Evolutionary conservation across 2,329 filamentous ascomycete genomes (phyloP).

Genomic region (Neonectria punicea): DNA sequence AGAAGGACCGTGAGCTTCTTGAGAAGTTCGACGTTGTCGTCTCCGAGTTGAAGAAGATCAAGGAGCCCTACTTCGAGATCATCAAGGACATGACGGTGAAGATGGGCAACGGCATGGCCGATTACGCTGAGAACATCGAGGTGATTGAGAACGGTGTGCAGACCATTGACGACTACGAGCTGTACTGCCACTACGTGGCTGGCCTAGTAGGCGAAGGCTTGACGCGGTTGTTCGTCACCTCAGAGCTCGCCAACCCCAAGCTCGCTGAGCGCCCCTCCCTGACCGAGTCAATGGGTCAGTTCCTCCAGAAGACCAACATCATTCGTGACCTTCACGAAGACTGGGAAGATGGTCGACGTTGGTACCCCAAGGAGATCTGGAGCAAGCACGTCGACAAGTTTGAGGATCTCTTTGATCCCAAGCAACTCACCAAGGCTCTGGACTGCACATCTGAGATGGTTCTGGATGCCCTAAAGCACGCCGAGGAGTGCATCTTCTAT

Average conservation of each 20-base stretch:
- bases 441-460: conserved; percentile 95
- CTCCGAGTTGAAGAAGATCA: conserved; percentile 87
- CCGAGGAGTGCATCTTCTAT: conserved; percentile 96
- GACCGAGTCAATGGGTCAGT: conserved; percentile 95
- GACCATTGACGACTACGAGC: conserved; percentile 88
- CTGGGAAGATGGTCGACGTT: conserved; percentile 84
- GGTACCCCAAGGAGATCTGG: conserved; percentile 98
- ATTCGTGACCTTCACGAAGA: conserved; percentile 96
- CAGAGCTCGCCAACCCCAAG: conserved; percentile 85
- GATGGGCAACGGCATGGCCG: conserved; percentile 99
- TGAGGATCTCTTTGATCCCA: conserved; percentile 87
- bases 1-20: conserved; percentile 93
- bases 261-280: conserved; percentile 82
- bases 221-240: conserved; percentile 89
- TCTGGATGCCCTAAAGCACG: conserved; percentile 85
- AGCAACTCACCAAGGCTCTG: conserved; percentile 80
- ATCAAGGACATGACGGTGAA: conserved; percentile 92
- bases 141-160: conserved; percentile 83
- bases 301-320: conserved; percentile 98
- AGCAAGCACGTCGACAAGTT: conserved; percentile 92
- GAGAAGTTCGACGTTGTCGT: conserved; percentile 93
- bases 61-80: conserved; percentile 83
- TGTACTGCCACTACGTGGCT: conserved; percentile 99
- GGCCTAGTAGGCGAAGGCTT: conserved; percentile 95
- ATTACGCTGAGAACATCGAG: conserved; percentile 88